Percentiles rank a stretch among this genome's conserved stretches.
These are phyloP conservation scores for Pleurotus cornucopiae DNA, from an alignment of 768 basidiomycete genomes.

Conservation along the genomic window DNA sequence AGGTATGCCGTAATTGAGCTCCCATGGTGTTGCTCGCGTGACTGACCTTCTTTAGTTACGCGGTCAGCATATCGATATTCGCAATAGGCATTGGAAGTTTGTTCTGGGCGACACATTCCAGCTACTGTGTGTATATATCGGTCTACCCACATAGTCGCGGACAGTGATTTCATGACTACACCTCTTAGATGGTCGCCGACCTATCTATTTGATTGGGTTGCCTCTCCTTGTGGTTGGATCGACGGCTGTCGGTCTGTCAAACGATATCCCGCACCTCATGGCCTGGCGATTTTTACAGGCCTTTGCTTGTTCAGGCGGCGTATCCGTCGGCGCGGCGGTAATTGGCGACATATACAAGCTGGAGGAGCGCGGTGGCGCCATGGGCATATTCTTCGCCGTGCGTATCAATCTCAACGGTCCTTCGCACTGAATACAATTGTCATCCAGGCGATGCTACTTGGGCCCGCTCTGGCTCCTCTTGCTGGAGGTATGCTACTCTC, in stretches of 20 bases:
- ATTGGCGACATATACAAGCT: constrained; percentile 65
- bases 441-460: constrained; percentile 46
- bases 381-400: constrained; percentile 57
- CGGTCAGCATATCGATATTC: constrained; percentile 48
- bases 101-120: constrained; percentile 47
- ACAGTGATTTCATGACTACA: not conserved
- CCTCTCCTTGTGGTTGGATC: constrained; percentile 59
- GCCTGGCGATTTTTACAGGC: constrained; percentile 64
- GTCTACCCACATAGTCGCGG: not conserved
- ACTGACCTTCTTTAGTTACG: not conserved
- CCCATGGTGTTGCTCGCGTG: not conserved
- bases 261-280: constrained; percentile 42
- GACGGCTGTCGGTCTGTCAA: constrained; percentile 50
- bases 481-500: constrained; percentile 37
- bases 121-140: constrained; percentile 36
- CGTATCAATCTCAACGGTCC: constrained; percentile 6
- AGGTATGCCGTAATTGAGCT: constrained; percentile 32
- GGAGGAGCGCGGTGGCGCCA: constrained; percentile 56
- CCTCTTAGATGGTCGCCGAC: constrained; percentile 56
- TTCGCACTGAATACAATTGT: too few relatives aligned
- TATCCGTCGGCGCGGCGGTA: constrained; percentile 54
- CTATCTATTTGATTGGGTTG: constrained; percentile 53
- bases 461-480: constrained; percentile 59
- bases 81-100: constrained; percentile 41
- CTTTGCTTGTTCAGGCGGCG: constrained; percentile 53